Evolutionary conservation across 441 rosid species (phyloP), one percentile per base, ranked within the genome.

Genomic region (Croton setiger): DNA sequence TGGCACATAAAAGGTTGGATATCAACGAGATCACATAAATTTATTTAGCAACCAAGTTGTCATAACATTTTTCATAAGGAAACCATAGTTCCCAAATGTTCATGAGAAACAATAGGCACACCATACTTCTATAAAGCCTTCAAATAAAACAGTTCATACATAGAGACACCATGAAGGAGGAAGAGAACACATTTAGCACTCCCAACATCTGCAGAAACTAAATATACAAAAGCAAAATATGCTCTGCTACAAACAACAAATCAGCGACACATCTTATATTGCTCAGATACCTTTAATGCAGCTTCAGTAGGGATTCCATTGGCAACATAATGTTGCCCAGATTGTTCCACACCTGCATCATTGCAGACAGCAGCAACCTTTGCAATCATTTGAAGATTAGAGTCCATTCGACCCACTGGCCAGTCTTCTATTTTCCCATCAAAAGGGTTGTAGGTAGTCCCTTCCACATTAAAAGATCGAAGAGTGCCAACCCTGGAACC

Each of bases 241-340:
- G 20, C 23, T 43, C 49, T 13, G 31, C n/a, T n/a, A 35, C 4
- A 27, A 17, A 18, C 48, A 55, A 2, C 17, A 65, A 13, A 27
- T 11, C 6, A 1, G 7, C 27, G 12, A n/a, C 0, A 55, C 35
- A 66, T 37, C 4, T 15, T 5, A 41, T 1, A 17, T 4, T 8
- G 14, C 35, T 41, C 9, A 55, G 41, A 78, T 72, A 93, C 98
- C 92, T 93, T 93, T 60, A 93, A 72, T 23, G 98, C 97, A 76
- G 98, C 98, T 76, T 93, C 97, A 18, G 98, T 93, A 61, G 98
- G 90, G 83, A 89, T 76, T 64, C 98, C 98, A 68, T 53, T 80
- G 45, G 94, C 83, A 36, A 93, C 76, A 78, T 73, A 91, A 74
- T 87, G 88, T 14, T 75, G 58, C 39, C 84, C 96, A 78, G 97